These are phyloP conservation scores for Ophiobolus disseminans DNA, from an alignment of 2,329 filamentous ascomycete species.

Conservation along the genomic window DNA sequence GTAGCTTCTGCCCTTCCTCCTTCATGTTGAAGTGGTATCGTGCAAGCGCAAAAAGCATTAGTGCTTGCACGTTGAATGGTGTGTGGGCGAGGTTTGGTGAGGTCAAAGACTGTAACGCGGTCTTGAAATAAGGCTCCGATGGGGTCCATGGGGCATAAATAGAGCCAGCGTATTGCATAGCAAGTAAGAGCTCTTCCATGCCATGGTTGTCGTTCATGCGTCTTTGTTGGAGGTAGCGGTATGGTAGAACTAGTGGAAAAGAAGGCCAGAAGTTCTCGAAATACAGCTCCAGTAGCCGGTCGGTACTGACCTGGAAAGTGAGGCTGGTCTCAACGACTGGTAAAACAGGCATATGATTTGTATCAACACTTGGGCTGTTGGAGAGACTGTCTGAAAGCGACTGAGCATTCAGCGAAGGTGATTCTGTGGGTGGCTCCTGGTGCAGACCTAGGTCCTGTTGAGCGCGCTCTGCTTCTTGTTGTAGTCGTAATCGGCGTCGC, in stretches of 20 bases:
- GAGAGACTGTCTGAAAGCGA: not conserved
- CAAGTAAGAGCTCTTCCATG: constrained; percentile 31
- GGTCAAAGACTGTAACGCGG: constrained; percentile 28
- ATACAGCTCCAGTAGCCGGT: constrained; percentile 40
- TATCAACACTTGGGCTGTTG: constrained; percentile 4
- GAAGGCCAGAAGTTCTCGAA: constrained; percentile 59
- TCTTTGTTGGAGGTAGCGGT: constrained; percentile 46
- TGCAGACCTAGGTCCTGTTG: constrained; percentile 10
- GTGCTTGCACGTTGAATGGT: constrained; percentile 73
- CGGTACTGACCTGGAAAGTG: constrained; percentile 32
- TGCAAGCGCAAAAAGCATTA: constrained; percentile 76
- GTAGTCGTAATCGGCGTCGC: constrained; percentile 32
- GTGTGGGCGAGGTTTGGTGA: constrained; percentile 27
- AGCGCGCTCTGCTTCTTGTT: constrained; percentile 30
- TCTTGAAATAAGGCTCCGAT: constrained; percentile 34
- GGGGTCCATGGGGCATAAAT: constrained; percentile 43
- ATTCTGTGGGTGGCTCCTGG: not conserved
- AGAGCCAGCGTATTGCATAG: constrained; percentile 42
- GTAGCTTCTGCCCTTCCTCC: constrained; percentile 70
- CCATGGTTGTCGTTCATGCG: constrained; percentile 24
- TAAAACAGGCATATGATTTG: constrained; percentile 9
- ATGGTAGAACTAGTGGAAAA: constrained; percentile 62
- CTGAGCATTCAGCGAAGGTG: not conserved
- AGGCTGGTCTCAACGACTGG: constrained; percentile 10
- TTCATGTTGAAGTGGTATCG: constrained; percentile 79